phyloP scores from a whole-genome alignment of 805 yeast genomes.

The Yarrowia osloensis region DNA sequence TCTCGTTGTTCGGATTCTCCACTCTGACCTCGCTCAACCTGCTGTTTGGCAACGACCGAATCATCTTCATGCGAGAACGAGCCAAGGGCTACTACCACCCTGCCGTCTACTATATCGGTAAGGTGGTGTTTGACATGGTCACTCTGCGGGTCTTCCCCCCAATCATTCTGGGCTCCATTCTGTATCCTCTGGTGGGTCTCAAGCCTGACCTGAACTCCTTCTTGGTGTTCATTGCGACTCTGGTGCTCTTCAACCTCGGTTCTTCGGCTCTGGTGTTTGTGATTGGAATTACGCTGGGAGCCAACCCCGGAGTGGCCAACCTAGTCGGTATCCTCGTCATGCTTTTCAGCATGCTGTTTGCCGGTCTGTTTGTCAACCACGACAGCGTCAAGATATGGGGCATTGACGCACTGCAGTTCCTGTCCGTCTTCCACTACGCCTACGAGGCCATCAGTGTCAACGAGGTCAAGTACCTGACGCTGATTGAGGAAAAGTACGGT shows the following conservation, averaged over 20 bases:
- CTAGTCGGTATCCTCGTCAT: conserved; percentile 81
- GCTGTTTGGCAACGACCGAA: conserved; percentile 77
- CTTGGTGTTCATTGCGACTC: conserved; percentile 63
- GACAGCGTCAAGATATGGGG: conserved; percentile 65
- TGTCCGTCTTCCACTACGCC: conserved; percentile 93
- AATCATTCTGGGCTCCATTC: conserved; percentile 68
- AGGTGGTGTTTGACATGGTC: conserved; percentile 85
- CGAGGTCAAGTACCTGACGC: conserved; percentile 82
- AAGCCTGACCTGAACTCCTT: conserved; percentile 76
- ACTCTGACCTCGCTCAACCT: conserved; percentile 89
- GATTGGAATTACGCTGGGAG: conserved; percentile 74
- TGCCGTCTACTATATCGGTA: conserved; percentile 77
- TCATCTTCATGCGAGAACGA: conserved; percentile 87
- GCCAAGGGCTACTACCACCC: conserved; percentile 94
- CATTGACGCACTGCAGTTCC: conserved; percentile 57
- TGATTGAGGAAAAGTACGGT: conserved; percentile 88
- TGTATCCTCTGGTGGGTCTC: conserved; percentile 89
- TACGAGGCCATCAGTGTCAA: conserved; percentile 91
- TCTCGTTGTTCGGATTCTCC: conserved; percentile 92
- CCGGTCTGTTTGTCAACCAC: conserved; percentile 90
- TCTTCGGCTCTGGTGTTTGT: conserved; percentile 82
- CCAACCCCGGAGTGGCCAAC: conserved; percentile 91
- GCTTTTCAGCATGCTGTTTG: conserved; percentile 83
- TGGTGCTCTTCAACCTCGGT: conserved; percentile 83
- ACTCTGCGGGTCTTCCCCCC: conserved; percentile 96